phyloP scores from a whole-genome alignment of 164 flowering plant genomes.

The Aristolochia californica region DNA sequence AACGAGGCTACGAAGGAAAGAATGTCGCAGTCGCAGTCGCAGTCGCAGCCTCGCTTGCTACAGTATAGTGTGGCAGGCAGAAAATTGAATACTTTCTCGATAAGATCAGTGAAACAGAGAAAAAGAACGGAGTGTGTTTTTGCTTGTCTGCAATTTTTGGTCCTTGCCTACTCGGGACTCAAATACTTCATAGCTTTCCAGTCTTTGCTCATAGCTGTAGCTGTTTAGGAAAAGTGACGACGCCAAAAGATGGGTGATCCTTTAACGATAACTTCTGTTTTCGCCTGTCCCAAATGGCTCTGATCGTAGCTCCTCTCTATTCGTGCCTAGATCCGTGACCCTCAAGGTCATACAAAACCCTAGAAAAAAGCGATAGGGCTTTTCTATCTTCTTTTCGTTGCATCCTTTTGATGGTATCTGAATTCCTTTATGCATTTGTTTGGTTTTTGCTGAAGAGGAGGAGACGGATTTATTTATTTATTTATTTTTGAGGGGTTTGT shows the following conservation, averaged over 20 bases:
- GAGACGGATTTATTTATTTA: not conserved
- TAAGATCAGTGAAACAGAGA: too few species aligned
- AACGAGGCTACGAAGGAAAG: too few species aligned
- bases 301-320: not conserved
- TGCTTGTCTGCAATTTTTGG: too few species aligned
- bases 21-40: too few species aligned
- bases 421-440: not conserved
- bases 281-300: not conserved
- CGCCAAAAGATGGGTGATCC: not conserved
- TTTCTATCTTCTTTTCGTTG: not conserved
- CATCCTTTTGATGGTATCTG: not conserved
- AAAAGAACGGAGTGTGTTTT: too few species aligned
- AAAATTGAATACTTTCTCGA: too few species aligned
- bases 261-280: not conserved
- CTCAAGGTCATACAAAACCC: not conserved
- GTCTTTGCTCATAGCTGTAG: too few species aligned
- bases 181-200: too few species aligned
- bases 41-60: too few species aligned
- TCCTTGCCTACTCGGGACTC: too few species aligned
- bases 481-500: not conserved
- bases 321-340: not conserved
- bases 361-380: conserved; percentile 6
- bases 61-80: too few species aligned
- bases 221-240: too few species aligned
- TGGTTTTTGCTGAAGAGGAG: not conserved